Conservation (phyloP, 1,139 yeast species). For the Arxiozyma telluris region DNA sequence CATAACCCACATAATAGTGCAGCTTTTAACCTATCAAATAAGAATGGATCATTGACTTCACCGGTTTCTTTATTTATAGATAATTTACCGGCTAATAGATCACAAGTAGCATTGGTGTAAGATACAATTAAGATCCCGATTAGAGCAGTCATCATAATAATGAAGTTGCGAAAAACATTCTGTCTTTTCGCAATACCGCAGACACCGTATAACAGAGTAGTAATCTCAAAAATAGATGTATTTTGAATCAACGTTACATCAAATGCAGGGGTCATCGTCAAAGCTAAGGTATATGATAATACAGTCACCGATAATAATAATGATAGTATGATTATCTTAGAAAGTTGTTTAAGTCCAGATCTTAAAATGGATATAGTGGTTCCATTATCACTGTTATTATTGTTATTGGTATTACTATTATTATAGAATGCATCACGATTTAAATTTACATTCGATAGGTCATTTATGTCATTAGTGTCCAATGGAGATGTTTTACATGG, state of each 20-base stretch:
- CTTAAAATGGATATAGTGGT: background rate
- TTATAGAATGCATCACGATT: background rate
- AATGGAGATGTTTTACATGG: background rate
- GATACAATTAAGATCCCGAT: slow-evolving; percentile 19
- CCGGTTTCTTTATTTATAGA: slow-evolving; percentile 22
- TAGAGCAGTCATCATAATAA: slow-evolving; percentile 18
- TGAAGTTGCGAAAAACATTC: slow-evolving; percentile 17
- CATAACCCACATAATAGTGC: slow-evolving; percentile 24
- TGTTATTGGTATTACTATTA: background rate
- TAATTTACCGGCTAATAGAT: slow-evolving; percentile 21
- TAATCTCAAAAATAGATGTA: slow-evolving; percentile 21
- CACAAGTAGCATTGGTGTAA: slow-evolving; percentile 24
- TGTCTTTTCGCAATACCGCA: slow-evolving; percentile 16
- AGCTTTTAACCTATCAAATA: slow-evolving; percentile 26
- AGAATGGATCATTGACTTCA: slow-evolving; percentile 25
- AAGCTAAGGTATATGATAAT: slow-evolving; percentile 15
- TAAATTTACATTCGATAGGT: background rate
- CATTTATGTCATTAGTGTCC: background rate
- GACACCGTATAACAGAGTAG: slow-evolving; percentile 20
- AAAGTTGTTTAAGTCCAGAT: slow-evolving; percentile 1
- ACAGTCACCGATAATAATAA: slow-evolving; percentile 11
- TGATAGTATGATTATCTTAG: slow-evolving; percentile 13
- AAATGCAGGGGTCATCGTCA: slow-evolving; percentile 21
- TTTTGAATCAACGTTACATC: slow-evolving; percentile 24
- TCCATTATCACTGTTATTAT: background rate